Base-by-base conservation (phyloP, 495 filamentous ascomycete species). In the Acidiella bohemica region DNA sequence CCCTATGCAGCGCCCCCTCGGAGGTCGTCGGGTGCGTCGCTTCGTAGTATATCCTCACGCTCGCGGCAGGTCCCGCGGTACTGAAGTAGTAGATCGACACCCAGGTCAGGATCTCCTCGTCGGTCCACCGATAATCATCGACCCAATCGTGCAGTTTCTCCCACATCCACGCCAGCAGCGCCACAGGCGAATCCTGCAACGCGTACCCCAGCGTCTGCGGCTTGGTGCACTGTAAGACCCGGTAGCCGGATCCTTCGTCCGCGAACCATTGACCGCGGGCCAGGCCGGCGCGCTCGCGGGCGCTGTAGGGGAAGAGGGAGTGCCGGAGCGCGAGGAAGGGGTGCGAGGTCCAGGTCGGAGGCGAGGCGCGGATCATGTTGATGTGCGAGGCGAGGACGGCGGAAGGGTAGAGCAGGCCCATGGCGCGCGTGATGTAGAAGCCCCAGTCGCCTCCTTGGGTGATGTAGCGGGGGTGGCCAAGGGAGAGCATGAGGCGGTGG, bases 131-230 rank as follows among this genome's bases (percentile, higher is more conserved):
- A 47, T 80, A 80, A 1, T 44, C 53, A 47, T 83, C 78, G 0
- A 71, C 72, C 75, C 78, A 78, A 42, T 74, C 68, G 51, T 76
- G 70, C 20, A 81, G 64, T 47, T 81, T 84, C 53, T 81, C 79
- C 36, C 73, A 70, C 30, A 83, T 72, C 76, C 76, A 81, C 0
- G 75, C 66, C 13, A 81, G 55, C 28, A 74, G 57, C 7, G 64
- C 76, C 9, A 79, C 64, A n/a, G 12, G 1, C 7, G 7, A 7
- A 27, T 27, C 25, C 7, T 27, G 25, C 7, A 27, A n/a, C 7
- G 25, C 7, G 25, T 7, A 27, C 7, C 25, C 25, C 7, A 27
- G 25, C n/a, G 25, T 27, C 25, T 27, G 68, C 1, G 78, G 78
- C 45, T 75, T 78, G 11, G 76, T 80, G 18, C 55, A 54, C 46